Base-by-base conservation (phyloP, 2,329 filamentous ascomycete species). In the Colletotrichum orchidophilum region DNA sequence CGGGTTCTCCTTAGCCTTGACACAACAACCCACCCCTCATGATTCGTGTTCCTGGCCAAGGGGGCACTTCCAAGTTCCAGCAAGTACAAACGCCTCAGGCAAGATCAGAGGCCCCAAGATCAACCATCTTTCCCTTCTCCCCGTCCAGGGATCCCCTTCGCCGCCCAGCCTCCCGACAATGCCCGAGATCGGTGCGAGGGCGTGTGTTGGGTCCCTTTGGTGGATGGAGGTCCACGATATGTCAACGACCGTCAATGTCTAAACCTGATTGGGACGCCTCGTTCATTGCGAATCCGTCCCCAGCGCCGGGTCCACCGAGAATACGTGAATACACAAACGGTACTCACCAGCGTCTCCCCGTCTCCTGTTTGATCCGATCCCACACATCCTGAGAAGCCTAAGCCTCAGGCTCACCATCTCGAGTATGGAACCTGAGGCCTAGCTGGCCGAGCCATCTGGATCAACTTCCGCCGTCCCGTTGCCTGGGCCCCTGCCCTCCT, bases 381-480 rank as follows among this genome's bases (percentile, higher is more conserved):
- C 52, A 21, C 33, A 52, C 52, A 31, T n/a, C 11, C 42, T 29
- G 59, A 33, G 12, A 21, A n/a, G n/a, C n/a, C n/a, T n/a, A 33
- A 33, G 24, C 21, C 57, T n/a, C 57, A 18, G 35, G 11, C 39
- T 24, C 21, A 46, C 21, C 39, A 46, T 46, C 39, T 46, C 8
- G 18, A 46, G 18, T 18, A 18, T 46, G 39, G 15, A 63, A 59
- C 72, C 72, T 73, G 57, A 73, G 72, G 72, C 65, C 70, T 72
- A 63, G 35, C 27, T 55, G 67, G 63, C 71, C 71, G 70, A 73
- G 63, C 62, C 67, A 66, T 73, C 72, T 73, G 67, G 66, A 73
- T 74, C 66, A 66, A 67, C 71, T 70, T 73, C 71, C 71, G 71
- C 68, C 71, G 67, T 74, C 71, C 72, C 67, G 73, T 73, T 66